Percentiles rank a stretch among this genome's conserved stretches.
Evolutionary conservation across 371 early-diverging fungal genomes (phyloP).

Genomic region (Conidiobolus incongruus): DNA sequence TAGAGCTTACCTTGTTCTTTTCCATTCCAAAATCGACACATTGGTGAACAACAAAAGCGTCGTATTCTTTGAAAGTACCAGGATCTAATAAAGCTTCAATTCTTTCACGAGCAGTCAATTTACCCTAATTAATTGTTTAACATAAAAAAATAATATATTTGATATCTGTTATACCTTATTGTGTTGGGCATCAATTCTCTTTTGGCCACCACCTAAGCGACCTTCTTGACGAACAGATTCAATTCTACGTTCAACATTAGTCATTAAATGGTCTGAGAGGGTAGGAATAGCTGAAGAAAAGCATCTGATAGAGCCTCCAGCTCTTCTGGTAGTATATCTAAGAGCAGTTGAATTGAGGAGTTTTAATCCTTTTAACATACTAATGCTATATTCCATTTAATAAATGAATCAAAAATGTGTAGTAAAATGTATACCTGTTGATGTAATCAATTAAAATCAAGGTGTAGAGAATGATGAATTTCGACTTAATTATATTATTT

Average conservation of each 20-base stretch:
- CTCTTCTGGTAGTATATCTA: too few species aligned
- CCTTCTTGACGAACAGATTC: conserved; percentile 53
- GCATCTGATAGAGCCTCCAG: too few species aligned
- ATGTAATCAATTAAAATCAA: too few species aligned
- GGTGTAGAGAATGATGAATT: too few species aligned
- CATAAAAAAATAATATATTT: neutral
- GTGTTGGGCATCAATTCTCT: conserved; percentile 74
- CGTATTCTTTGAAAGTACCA: conserved; percentile 78
- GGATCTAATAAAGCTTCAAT: conserved; percentile 65
- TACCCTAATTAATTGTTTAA: conserved; percentile 32
- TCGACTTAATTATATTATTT: too few species aligned
- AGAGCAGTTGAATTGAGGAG: too few species aligned
- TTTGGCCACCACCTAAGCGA: conserved; percentile 58
- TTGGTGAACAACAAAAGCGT: conserved; percentile 86
- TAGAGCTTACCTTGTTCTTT: conserved; percentile 26
- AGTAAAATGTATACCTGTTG: too few species aligned
- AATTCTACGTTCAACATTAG: conserved; percentile 12
- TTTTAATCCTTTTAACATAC: too few species aligned
- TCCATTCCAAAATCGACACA: conserved; percentile 87
- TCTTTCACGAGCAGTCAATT: conserved; percentile 89
- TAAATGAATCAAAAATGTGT: too few species aligned
- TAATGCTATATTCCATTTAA: neutral
- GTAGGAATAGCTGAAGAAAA: too few species aligned
- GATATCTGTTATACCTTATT: conserved; percentile 29
- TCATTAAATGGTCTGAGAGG: conserved; percentile 14